Evolutionary conservation across 1,284 basidiomycete species (phyloP).

Genomic region (Cutaneotrichosporon arboriforme): DNA sequence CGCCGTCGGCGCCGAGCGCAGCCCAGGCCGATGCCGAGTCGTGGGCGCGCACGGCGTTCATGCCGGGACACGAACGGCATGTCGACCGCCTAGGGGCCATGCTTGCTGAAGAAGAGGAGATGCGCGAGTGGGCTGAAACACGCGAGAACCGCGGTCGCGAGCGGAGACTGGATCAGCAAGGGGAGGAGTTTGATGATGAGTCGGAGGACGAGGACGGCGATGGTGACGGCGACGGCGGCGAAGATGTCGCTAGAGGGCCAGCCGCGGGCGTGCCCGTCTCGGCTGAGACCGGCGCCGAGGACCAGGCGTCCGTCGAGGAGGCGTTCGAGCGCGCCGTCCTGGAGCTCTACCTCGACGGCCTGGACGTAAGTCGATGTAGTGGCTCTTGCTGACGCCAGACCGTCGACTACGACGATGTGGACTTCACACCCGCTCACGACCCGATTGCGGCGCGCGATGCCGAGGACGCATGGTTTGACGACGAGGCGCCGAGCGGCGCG

Average conservation of each 20-base stretch:
- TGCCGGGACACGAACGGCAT: conserved; percentile 26
- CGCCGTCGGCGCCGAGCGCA: conserved; percentile 5
- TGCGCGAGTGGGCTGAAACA: conserved; percentile 37
- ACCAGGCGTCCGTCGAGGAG: conserved; percentile 32
- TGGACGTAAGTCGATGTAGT: conserved; percentile 40
- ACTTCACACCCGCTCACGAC: conserved; percentile 39
- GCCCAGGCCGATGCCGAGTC: conserved; percentile 28
- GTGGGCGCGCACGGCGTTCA: conserved; percentile 32
- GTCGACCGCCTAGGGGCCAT: conserved; percentile 44
- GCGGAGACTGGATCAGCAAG: conserved; percentile 25
- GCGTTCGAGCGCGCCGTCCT: conserved; percentile 40
- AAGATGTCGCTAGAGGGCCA: not conserved
- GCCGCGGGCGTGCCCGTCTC: not conserved
- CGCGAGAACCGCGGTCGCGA: conserved; percentile 33
- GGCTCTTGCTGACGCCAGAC: conserved; percentile 33
- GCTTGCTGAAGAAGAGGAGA: conserved; percentile 41
- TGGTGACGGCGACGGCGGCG: not conserved
- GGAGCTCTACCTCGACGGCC: conserved; percentile 45
- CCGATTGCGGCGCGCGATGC: conserved; percentile 34
- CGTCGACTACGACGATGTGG: conserved; percentile 39
- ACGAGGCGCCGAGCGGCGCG: conserved; percentile 33
- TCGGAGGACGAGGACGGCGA: conserved; percentile 32
- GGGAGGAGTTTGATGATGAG: conserved; percentile 41
- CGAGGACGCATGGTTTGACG: conserved; percentile 45
- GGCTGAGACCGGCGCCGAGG: conserved; percentile 15